phyloP scores from a whole-genome alignment of 176 grass and related monocot species.

The Oryza longistaminata region DNA sequence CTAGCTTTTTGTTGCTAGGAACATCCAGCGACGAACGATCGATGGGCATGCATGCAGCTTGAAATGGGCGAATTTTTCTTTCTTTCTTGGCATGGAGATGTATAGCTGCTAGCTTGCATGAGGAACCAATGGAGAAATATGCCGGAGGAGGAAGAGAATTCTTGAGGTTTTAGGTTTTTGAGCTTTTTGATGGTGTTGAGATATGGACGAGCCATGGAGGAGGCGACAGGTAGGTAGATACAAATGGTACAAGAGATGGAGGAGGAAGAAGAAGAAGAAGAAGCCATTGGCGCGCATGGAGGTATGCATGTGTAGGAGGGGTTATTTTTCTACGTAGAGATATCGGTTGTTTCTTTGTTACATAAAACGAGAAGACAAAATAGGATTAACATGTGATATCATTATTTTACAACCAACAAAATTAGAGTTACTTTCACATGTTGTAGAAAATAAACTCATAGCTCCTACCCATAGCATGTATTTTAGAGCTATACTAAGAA shows the following conservation, averaged over 20 bases:
- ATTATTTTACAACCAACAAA: too few species aligned
- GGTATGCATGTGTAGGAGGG: not conserved
- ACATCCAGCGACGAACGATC: not conserved
- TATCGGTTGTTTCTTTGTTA: too few species aligned
- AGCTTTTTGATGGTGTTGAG: slow-evolving; percentile 9
- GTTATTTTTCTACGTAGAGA: too few species aligned
- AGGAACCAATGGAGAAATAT: slow-evolving; percentile 5
- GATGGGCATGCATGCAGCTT: slow-evolving; percentile 18
- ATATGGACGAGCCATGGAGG: slow-evolving; percentile 33
- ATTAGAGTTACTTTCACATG: too few species aligned
- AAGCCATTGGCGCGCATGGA: slow-evolving; percentile 28
- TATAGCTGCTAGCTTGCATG: slow-evolving; percentile 38
- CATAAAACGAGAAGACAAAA: too few species aligned
- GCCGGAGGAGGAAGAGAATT: slow-evolving; percentile 8
- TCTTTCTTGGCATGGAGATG: slow-evolving; percentile 34
- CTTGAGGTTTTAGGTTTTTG: slow-evolving; percentile 49
- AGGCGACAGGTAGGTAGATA: slow-evolving; percentile 55
- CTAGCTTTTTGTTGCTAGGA: not conserved
- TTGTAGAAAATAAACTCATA: too few species aligned
- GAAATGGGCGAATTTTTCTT: slow-evolving; percentile 28
- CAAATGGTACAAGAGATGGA: slow-evolving; percentile 52
- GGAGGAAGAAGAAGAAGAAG: not conserved
- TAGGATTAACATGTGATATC: too few species aligned
- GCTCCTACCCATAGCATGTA: too few species aligned
- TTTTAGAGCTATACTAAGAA: too few species aligned